phyloP scores from a whole-genome alignment of 768 basidiomycete genomes.

The Naganishia vaughanmartiniae region DNA sequence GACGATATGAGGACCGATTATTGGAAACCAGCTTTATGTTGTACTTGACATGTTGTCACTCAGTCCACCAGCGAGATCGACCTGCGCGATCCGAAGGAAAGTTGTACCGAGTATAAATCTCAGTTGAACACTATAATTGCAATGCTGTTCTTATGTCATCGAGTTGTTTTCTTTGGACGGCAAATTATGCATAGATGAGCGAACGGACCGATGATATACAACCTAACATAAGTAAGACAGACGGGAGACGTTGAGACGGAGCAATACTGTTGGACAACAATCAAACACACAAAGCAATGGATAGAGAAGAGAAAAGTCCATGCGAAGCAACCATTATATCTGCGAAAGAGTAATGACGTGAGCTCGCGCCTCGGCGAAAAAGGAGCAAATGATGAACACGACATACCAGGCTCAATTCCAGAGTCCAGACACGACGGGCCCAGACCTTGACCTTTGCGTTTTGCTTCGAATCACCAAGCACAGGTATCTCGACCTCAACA shows the following conservation, averaged over 20 bases:
- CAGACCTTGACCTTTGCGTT: constrained; percentile 77
- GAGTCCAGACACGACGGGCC: constrained; percentile 96
- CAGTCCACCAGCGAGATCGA: neutral
- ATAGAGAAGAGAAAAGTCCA: neutral
- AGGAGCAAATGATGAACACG: neutral
- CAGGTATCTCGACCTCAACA: constrained; percentile 77
- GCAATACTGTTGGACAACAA: neutral
- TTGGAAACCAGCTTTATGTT: neutral
- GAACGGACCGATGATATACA: constrained; percentile 9
- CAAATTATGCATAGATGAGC: neutral
- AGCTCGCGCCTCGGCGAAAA: neutral
- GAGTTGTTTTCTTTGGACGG: neutral
- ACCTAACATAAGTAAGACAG: constrained; percentile 4
- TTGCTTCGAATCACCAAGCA: constrained; percentile 56
- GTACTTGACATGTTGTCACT: neutral
- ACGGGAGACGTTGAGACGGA: neutral
- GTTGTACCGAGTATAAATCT: neutral
- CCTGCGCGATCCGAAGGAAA: neutral
- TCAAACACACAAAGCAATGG: neutral
- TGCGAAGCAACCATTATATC: neutral
- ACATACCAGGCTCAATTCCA: constrained; percentile 86
- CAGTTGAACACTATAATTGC: neutral
- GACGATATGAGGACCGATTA: neutral
- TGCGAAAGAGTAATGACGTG: neutral
- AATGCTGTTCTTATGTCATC: neutral